Conservation (phyloP, 2,329 filamentous ascomycete species). For the Fusarium clavum region DNA sequence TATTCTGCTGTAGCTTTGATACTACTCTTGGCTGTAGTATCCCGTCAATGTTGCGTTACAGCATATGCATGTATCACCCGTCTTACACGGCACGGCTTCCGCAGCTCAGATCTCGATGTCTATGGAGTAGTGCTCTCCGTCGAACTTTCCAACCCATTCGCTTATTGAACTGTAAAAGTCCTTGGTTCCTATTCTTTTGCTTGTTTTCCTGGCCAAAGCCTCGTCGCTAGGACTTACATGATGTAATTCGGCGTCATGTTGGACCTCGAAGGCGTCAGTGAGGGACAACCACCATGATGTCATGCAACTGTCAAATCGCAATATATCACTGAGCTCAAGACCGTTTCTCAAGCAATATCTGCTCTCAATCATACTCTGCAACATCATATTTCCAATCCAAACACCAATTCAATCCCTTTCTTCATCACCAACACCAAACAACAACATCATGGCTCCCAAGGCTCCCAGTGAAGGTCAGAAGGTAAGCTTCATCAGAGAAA, state of each 20-base stretch:
- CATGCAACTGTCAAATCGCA: constrained; percentile 14
- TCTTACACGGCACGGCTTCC: neutral
- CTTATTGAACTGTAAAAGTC: neutral
- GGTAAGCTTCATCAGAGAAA: constrained; percentile 25
- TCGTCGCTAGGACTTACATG: constrained; percentile 25
- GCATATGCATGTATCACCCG: neutral
- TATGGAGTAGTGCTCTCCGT: constrained; percentile 5
- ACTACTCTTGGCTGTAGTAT: neutral
- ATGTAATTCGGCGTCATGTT: constrained; percentile 42
- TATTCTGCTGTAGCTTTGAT: neutral
- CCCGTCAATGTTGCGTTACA: neutral
- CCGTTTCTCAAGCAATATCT: neutral
- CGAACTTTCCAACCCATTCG: constrained; percentile 22
- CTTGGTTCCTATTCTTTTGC: constrained; percentile 8
- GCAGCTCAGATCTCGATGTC: constrained; percentile 28
- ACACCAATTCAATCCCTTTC: neutral
- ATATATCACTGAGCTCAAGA: constrained; percentile 33
- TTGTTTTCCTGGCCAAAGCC: neutral
- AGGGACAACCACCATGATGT: constrained; percentile 32
- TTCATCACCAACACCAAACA: neutral
- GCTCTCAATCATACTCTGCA: neutral
- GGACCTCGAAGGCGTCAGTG: constrained; percentile 23
- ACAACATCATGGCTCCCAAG: constrained; percentile 38
- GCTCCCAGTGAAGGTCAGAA: constrained; percentile 38
- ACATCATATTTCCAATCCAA: neutral